Conservation (phyloP, 371 early-diverging fungal genomes). For the Mortierella polycephala region DNA sequence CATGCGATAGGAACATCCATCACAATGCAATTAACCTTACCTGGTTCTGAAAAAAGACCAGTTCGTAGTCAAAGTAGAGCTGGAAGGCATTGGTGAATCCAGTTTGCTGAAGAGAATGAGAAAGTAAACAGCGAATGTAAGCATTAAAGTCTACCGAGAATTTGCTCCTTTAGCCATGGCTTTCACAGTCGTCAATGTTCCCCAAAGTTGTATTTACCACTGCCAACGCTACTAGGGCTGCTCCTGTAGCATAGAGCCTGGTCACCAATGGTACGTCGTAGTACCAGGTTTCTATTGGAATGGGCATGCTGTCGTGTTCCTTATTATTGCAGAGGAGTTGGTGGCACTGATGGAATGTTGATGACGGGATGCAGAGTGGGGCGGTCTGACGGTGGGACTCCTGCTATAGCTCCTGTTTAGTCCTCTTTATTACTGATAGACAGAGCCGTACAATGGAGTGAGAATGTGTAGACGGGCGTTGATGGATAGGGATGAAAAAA, state of each 20-base stretch:
- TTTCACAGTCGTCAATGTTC: background rate
- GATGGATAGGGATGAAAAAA: background rate
- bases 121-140: background rate
- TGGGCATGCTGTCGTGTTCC: constrained; percentile 26
- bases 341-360: background rate
- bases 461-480: background rate
- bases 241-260: constrained; percentile 83
- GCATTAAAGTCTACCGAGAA: background rate
- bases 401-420: background rate
- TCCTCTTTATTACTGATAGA: background rate
- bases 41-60: constrained; percentile 73
- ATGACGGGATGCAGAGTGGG: too few relatives aligned
- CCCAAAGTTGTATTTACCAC: constrained; percentile 64
- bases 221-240: constrained; percentile 79
- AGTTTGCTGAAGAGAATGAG: constrained; percentile 63
- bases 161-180: background rate
- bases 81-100: constrained; percentile 78
- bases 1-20: background rate
- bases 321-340: background rate
- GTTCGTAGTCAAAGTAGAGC: constrained; percentile 81
- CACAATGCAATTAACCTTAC: constrained; percentile 54
- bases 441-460: background rate
- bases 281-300: constrained; percentile 93
- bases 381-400: background rate
- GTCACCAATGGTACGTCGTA: constrained; percentile 90